Evolutionary conservation across 2,329 filamentous ascomycete genomes (phyloP).

Genomic region (Penicillium digitatum): DNA sequence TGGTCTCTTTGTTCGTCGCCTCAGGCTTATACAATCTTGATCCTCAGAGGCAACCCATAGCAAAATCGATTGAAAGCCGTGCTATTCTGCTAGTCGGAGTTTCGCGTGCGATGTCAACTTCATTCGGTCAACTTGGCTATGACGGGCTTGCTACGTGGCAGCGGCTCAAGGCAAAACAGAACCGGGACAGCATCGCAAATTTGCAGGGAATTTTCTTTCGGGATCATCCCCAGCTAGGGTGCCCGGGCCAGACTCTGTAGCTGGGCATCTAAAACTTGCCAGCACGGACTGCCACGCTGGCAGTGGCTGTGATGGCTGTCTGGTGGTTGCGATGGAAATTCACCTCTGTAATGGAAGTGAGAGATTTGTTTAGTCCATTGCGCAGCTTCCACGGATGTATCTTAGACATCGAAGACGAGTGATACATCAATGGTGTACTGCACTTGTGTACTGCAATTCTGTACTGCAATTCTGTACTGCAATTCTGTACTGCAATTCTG

Average conservation of each 20-base stretch:
- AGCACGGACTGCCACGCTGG: slow-evolving; percentile 22
- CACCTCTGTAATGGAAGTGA: not conserved
- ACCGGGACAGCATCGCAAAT: not conserved
- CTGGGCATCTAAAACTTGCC: not conserved
- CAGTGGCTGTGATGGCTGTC: slow-evolving; percentile 13
- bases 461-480: too few species aligned
- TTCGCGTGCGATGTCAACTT: not conserved
- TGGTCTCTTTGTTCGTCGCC: not conserved
- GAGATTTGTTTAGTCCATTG: not conserved
- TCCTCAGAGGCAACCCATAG: not conserved
- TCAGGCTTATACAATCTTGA: not conserved
- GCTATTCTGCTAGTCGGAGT: not conserved
- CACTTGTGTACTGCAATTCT: not conserved
- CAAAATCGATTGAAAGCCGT: not conserved
- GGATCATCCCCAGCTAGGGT: slow-evolving; percentile 8
- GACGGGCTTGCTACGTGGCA: slow-evolving; percentile 13
- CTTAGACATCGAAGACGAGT: not conserved
- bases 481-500: too few species aligned
- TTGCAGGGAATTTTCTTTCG: not conserved
- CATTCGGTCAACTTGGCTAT: not conserved
- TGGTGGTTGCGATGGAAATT: not conserved
- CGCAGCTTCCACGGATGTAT: not conserved
- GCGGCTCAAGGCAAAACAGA: slow-evolving; percentile 6
- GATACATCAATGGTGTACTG: not conserved
- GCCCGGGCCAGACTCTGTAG: not conserved